Conservation (phyloP, 148 eudicot genomes). For the Limonium bicolor region DNA sequence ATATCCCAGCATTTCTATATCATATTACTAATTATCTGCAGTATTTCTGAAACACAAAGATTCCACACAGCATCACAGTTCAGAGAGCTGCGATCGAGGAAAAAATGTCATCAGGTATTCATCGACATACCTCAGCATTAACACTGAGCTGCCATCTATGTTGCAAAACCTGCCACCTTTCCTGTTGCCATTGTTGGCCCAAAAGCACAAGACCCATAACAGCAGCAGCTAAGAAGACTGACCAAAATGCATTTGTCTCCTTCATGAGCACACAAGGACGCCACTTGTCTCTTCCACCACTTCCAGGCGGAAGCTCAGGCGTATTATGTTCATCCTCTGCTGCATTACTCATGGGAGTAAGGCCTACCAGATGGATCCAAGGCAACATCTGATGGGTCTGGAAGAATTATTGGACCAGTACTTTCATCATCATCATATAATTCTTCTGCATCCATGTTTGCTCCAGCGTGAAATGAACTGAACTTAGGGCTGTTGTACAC, state of each 20-base stretch:
- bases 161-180: slow-evolving; percentile 39
- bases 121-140: slow-evolving; percentile 36
- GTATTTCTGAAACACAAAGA: too few species aligned
- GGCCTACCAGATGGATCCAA: slow-evolving; percentile 12
- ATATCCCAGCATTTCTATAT: too few species aligned
- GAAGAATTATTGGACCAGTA: slow-evolving; percentile 3
- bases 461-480: slow-evolving; percentile 5
- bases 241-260: slow-evolving; percentile 57
- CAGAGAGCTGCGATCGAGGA: too few species aligned
- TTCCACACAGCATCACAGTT: too few species aligned
- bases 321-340: slow-evolving; percentile 19
- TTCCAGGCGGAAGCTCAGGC: slow-evolving; percentile 26
- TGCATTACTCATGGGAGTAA: slow-evolving; percentile 2
- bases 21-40: too few species aligned
- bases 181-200: slow-evolving; percentile 49
- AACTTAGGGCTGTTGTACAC: slow-evolving; percentile 11
- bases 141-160: slow-evolving; percentile 26
- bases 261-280: slow-evolving; percentile 44
- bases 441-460: slow-evolving; percentile 12
- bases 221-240: slow-evolving; percentile 50
- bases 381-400: slow-evolving; percentile 14
- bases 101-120: too few species aligned
- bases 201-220: slow-evolving; percentile 61
- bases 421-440: slow-evolving; percentile 18
- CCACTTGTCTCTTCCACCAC: slow-evolving; percentile 43